Conservation (phyloP, 352 stramenopile genomes). For the Globisporangium irregulare region DNA sequence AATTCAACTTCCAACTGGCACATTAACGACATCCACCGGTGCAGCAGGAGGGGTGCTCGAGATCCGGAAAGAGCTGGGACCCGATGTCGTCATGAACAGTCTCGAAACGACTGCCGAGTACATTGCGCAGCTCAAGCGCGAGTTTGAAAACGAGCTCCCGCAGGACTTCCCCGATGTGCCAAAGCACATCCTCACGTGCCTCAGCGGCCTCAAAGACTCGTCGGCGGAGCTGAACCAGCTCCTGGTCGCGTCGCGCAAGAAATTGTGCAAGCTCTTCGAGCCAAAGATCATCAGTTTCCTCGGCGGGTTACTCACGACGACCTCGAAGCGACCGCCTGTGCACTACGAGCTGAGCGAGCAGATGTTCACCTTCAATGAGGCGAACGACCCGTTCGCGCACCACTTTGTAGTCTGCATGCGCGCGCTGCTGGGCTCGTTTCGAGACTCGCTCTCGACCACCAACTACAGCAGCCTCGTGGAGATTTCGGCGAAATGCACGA, state of each 20-base stretch:
- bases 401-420: conserved; percentile 64
- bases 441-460: conserved; percentile 41
- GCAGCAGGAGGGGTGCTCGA: conserved; percentile 25
- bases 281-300: conserved; percentile 62
- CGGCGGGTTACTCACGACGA: conserved; percentile 42
- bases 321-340: conserved; percentile 40
- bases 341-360: conserved; percentile 81
- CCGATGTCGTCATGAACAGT: conserved; percentile 83
- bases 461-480: conserved; percentile 65
- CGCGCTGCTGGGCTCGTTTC: conserved; percentile 51
- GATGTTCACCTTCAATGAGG: conserved; percentile 87
- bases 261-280: conserved; percentile 72
- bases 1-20: conserved; percentile 27
- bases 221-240: conserved; percentile 67
- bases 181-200: conserved; percentile 65
- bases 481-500: conserved; percentile 34
- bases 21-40: conserved; percentile 10
- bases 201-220: conserved; percentile 73
- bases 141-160: conserved; percentile 70
- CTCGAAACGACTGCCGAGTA: conserved; percentile 72
- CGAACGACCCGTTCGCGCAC: conserved; percentile 84
- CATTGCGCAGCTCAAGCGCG: conserved; percentile 72
- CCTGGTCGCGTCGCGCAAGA: conserved; percentile 65
- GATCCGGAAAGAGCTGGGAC: conserved; percentile 53
- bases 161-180: conserved; percentile 75